Conservation (phyloP, 148 eudicot species). For the Simmondsia chinensis region DNA sequence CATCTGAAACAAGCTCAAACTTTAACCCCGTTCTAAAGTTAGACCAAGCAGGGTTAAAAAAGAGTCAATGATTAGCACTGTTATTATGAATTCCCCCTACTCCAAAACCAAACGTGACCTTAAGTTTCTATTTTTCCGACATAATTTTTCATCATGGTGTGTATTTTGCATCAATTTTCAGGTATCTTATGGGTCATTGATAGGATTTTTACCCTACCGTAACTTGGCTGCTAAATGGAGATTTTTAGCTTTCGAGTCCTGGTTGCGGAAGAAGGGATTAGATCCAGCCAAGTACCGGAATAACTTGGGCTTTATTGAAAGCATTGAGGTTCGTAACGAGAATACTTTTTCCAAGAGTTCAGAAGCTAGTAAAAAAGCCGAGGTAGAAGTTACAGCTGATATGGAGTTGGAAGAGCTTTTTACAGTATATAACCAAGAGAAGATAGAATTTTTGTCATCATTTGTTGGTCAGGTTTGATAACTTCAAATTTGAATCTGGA, state of each 20-base stretch:
- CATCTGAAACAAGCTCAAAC: no score
- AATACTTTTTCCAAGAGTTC: conserved; percentile 22
- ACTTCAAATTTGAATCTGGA: background rate
- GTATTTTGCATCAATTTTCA: no score
- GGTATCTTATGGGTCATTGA: conserved; percentile 84
- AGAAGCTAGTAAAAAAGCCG: conserved; percentile 21
- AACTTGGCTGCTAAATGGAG: conserved; percentile 75
- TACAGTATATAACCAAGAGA: conserved; percentile 72
- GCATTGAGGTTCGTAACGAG: conserved; percentile 23
- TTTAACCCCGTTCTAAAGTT: no score
- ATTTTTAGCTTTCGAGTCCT: conserved; percentile 89
- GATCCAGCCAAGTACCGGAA: conserved; percentile 74
- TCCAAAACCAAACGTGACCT: no score
- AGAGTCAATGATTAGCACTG: no score
- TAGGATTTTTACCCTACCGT: conserved; percentile 93
- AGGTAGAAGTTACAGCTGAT: conserved; percentile 41
- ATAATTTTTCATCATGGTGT: background rate
- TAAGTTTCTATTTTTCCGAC: background rate
- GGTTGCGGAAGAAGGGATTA: conserved; percentile 84
- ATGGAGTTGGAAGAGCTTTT: conserved; percentile 82
- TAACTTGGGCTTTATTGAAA: conserved; percentile 55
- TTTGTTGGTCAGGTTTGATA: conserved; percentile 87
- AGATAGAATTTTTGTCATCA: conserved; percentile 71
- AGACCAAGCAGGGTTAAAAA: no score
- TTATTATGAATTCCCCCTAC: no score